Evolutionary conservation across 2,329 filamentous ascomycete species (phyloP), one percentile per base, ranked within the genome.

Genomic region (Setomelanomma holmii): DNA sequence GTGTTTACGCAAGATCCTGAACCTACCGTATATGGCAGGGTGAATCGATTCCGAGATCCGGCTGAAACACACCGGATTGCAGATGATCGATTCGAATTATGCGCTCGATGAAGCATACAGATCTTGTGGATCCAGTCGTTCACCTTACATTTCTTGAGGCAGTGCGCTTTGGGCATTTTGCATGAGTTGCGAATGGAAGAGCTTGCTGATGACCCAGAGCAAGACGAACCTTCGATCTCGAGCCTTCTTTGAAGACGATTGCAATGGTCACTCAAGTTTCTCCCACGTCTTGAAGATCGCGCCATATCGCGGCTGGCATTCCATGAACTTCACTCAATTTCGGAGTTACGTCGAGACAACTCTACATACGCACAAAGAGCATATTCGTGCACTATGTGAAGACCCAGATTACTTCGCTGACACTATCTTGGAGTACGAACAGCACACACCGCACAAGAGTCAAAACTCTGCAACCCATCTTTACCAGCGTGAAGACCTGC

Each of bases 361-460:
- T 14, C n/a, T 35, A 45, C 30, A 1, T 43, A 48, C 16, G 35
- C 48, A 27, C 1, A 50, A 48, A 17, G 33, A 45, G 16, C 53
- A 56, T 11, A 23, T 56, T 3, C 35, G 44, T 35, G 53, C 50
- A 33, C 27, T 56, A 0, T 50, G 49, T 4, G 53, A 55, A 45
- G 49, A 51, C n/a, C 53, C 53, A 16, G 41, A 19, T 1, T 56
- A 56, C 30, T 51, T 56, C n/a, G 45, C 45, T 1, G 49, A 56
- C 23, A 41, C 21, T 1, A 24, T 53, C 21, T 33, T 6, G 2
- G 50, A 55, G 2, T 10, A 40, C 8, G 27, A 16, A 0, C 30
- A 45, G 5, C 33, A 35, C 14, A 16, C 33, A 35, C 33, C 33
- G 7, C n/a, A 35, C n/a, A 35, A 16, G n/a, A 35, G n/a, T 16